A percentile compares a stretch with the other conserved stretches of the same genome.
phyloP scores from a whole-genome alignment of 768 basidiomycete species.

The Rhodotorula kratochvilovae region DNA sequence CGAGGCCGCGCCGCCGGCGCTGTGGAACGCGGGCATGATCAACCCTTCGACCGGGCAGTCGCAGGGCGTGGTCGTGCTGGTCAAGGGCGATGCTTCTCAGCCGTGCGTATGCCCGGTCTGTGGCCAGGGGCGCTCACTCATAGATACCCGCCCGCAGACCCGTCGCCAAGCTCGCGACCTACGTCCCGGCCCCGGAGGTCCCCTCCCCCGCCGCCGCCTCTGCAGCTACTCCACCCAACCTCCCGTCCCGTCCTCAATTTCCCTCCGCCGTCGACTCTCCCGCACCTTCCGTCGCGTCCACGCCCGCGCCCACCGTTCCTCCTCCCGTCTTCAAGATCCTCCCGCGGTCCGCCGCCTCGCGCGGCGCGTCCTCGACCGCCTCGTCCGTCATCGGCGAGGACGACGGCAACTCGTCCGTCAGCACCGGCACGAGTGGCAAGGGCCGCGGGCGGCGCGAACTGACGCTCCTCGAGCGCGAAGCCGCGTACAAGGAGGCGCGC shows the following conservation, averaged over 20 bases:
- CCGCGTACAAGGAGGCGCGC: conserved; percentile 42
- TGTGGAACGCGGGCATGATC: conserved; percentile 21
- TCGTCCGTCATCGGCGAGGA: conserved; percentile 30
- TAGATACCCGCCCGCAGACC: background rate
- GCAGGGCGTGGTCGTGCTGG: conserved; percentile 33
- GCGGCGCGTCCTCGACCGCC: conserved; percentile 18
- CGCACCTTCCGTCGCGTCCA: background rate
- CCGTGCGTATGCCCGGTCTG: background rate
- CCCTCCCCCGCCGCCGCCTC: background rate
- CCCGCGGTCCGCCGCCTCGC: conserved; percentile 15
- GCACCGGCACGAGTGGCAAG: background rate
- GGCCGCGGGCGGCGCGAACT: conserved; percentile 19
- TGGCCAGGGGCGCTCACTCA: background rate
- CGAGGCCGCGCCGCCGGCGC: conserved; percentile 19
- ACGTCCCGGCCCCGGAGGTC: conserved; percentile 14
- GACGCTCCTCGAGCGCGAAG: conserved; percentile 42
- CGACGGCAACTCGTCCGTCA: conserved; percentile 4
- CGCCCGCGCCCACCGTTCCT: background rate
- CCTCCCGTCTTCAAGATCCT: conserved; percentile 33
- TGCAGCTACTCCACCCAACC: background rate
- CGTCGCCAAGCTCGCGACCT: conserved; percentile 4
- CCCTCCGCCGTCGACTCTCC: conserved; percentile 4
- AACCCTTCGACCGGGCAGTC: conserved; percentile 29
- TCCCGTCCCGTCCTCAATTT: background rate
- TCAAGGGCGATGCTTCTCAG: conserved; percentile 21